These are phyloP conservation scores for Rhodomyrtus psidioides DNA, from an alignment of 441 rosid genomes.

Conservation along the genomic window DNA sequence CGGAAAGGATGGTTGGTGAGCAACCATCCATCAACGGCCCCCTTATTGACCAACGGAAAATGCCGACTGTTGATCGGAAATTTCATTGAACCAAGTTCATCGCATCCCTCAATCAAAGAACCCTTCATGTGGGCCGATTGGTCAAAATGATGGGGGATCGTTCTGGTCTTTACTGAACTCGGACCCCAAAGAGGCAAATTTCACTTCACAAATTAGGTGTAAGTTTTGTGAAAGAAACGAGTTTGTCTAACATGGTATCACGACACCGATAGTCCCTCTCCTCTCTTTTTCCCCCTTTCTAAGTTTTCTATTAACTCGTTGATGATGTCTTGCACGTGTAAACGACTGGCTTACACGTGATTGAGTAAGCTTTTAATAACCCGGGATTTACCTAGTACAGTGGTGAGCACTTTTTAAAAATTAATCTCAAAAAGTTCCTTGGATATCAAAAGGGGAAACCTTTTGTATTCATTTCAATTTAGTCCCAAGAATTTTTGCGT, in stretches of 20 bases:
- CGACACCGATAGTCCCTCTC: not conserved
- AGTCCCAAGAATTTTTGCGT: too few species aligned
- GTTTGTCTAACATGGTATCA: not conserved
- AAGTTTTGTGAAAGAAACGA: not conserved
- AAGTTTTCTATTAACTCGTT: not conserved
- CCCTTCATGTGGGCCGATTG: not conserved
- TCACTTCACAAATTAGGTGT: not conserved
- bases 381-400: too few species aligned
- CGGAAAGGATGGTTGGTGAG: not conserved
- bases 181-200: not conserved
- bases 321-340: not conserved
- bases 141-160: not conserved
- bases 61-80: not conserved
- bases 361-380: too few species aligned
- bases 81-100: not conserved
- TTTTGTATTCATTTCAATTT: too few species aligned
- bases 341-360: not conserved
- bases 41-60: not conserved
- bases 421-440: too few species aligned
- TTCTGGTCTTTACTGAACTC: too few species aligned
- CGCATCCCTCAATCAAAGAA: not conserved
- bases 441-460: too few species aligned
- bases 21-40: not conserved
- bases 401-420: too few species aligned
- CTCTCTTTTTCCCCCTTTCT: not conserved